Percentiles rank a stretch among this genome's conserved stretches.
phyloP scores from a whole-genome alignment of 768 basidiomycete species.

The Lentinula sp. region DNA sequence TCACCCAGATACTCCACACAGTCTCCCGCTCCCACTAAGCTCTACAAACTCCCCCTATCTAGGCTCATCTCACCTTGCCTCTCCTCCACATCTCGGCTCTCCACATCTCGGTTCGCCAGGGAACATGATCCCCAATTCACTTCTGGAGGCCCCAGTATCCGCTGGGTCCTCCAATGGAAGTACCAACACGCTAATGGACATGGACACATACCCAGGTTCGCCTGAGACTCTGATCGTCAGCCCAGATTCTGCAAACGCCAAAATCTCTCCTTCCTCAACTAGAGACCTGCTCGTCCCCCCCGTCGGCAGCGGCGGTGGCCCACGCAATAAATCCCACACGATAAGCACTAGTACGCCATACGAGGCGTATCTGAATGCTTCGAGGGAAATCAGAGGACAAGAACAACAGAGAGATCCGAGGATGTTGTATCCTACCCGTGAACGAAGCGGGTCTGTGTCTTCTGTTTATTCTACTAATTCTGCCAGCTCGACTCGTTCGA shows the following conservation, averaged over 20 bases:
- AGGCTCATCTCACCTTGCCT: neutral
- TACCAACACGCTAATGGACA: neutral
- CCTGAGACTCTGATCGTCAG: neutral
- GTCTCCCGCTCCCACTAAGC: neutral
- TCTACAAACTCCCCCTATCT: neutral
- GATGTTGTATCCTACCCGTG: neutral
- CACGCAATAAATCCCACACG: constrained; percentile 1
- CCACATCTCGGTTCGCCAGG: neutral
- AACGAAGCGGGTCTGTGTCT: neutral
- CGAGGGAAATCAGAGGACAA: neutral
- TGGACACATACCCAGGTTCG: neutral
- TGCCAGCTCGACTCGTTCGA: neutral
- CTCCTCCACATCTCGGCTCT: neutral
- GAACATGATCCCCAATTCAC: neutral
- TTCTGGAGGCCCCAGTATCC: neutral
- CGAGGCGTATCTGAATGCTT: neutral
- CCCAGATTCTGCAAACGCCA: neutral
- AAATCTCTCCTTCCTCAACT: neutral
- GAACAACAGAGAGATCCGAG: neutral
- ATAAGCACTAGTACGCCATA: constrained; percentile 4
- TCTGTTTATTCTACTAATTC: neutral
- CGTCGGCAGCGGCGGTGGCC: too few relatives aligned
- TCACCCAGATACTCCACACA: neutral
- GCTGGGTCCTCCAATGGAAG: neutral
- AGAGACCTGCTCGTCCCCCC: neutral